These are phyloP conservation scores for Rhodamnia argentea DNA, from an alignment of 345 rosid species.

Conservation along the genomic window DNA sequence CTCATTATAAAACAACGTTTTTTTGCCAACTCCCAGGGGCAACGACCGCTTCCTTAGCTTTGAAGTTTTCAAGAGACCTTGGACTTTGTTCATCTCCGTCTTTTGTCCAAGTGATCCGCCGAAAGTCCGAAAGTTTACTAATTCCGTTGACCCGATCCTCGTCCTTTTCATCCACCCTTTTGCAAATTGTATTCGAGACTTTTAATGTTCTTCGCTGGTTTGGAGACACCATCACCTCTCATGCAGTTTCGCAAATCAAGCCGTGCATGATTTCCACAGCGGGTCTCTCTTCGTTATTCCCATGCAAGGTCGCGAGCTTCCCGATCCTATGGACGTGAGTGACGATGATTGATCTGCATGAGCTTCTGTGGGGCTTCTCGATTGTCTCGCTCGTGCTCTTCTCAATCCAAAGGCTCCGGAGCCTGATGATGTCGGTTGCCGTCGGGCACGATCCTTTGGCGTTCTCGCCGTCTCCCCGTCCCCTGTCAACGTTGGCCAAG, in stretches of 20 bases:
- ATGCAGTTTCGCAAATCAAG: neutral
- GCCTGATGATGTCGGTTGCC: conserved; percentile 6
- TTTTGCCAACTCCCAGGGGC: neutral
- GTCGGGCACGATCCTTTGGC: conserved; percentile 2
- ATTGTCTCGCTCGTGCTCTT: conserved; percentile 7
- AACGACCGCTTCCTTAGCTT: neutral
- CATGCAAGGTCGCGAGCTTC: neutral
- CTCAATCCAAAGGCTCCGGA: neutral
- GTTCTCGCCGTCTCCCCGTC: conserved; percentile 1
- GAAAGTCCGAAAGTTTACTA: neutral
- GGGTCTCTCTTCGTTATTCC: neutral
- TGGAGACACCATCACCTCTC: neutral
- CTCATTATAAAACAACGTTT: neutral
- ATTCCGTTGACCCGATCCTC: neutral
- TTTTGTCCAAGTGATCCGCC: neutral
- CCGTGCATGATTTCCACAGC: neutral
- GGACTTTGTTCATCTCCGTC: neutral
- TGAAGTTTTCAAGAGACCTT: neutral
- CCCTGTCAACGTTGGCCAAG: neutral
- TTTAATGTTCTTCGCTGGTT: neutral
- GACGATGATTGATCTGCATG: neutral
- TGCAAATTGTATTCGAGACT: neutral
- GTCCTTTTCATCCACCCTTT: neutral
- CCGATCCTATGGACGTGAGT: neutral
- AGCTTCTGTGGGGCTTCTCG: conserved; percentile 20